phyloP scores from a whole-genome alignment of 768 basidiomycete species.

The Asterophora lycoperdoides region DNA sequence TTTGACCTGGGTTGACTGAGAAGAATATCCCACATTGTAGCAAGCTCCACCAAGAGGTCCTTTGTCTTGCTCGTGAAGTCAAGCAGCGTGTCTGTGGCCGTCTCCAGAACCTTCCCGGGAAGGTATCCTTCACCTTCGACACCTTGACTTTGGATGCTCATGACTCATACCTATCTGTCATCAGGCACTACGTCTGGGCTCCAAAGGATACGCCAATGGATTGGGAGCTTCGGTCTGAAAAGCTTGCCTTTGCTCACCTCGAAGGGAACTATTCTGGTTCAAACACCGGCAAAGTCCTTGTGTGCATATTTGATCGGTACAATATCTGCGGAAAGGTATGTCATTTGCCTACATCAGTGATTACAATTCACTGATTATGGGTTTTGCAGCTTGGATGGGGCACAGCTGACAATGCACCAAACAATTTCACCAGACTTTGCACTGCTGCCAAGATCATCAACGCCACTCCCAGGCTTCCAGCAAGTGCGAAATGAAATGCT shows the following conservation, averaged over 20 bases:
- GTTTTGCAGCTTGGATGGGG: slow-evolving; percentile 8
- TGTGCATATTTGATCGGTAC: not conserved
- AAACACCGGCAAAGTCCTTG: not conserved
- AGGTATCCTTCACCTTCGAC: slow-evolving; percentile 1
- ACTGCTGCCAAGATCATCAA: not conserved
- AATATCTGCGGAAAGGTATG: not conserved
- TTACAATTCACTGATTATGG: not conserved
- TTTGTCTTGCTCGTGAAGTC: not conserved
- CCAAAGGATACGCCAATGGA: slow-evolving; percentile 2
- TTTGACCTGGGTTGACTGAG: no score
- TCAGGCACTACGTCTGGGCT: slow-evolving; percentile 6
- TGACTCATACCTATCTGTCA: slow-evolving; percentile 4
- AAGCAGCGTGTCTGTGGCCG: not conserved
- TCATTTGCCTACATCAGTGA: not conserved
- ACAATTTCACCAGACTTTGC: slow-evolving; percentile 11
- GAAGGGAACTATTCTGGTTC: slow-evolving; percentile 7
- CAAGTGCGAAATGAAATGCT: not conserved
- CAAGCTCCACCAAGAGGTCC: not conserved
- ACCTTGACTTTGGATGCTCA: slow-evolving; percentile 1
- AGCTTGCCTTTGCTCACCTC: slow-evolving; percentile 1
- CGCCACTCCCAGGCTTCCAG: not conserved
- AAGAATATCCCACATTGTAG: not conserved
- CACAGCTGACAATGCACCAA: slow-evolving; percentile 15
- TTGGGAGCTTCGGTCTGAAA: slow-evolving; percentile 2
- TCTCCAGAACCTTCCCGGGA: not conserved